Conservation (phyloP, 2,329 filamentous ascomycete genomes). For the Xylariaceae sp. region DNA sequence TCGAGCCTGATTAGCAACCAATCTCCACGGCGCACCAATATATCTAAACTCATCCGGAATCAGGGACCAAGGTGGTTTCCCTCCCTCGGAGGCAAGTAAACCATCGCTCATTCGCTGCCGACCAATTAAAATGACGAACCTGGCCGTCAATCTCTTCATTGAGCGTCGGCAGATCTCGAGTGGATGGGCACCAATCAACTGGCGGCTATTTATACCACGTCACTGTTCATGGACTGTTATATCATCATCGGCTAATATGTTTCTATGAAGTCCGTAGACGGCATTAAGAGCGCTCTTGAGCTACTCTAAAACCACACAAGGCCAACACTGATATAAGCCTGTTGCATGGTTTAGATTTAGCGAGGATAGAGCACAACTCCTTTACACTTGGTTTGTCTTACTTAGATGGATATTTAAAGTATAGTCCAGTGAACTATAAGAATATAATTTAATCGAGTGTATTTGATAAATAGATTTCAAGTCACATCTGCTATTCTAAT, state of each 20-base stretch:
- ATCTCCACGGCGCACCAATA: conserved; percentile 27
- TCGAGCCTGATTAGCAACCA: conserved; percentile 36
- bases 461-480: too few relatives aligned
- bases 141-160: not conserved
- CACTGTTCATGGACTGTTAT: conserved; percentile 8
- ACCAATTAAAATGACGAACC: conserved; percentile 11
- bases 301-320: too few relatives aligned
- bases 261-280: conserved; percentile 14
- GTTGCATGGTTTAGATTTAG: too few relatives aligned
- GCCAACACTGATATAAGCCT: too few relatives aligned
- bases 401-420: too few relatives aligned
- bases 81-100: conserved; percentile 19
- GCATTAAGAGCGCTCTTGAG: too few relatives aligned
- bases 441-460: too few relatives aligned
- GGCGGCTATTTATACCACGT: conserved; percentile 23
- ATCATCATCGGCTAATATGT: conserved; percentile 27
- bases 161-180: conserved; percentile 21
- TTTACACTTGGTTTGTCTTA: too few relatives aligned
- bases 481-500: too few relatives aligned
- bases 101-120: conserved; percentile 4
- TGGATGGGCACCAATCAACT: conserved; percentile 12
- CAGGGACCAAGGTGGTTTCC: conserved; percentile 1
- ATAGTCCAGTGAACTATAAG: too few relatives aligned
- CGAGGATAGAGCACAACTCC: too few relatives aligned
- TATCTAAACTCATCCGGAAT: conserved; percentile 30